Evolutionary conservation across 305 asterid species (phyloP).

Genomic region (Plantago coronopus): DNA sequence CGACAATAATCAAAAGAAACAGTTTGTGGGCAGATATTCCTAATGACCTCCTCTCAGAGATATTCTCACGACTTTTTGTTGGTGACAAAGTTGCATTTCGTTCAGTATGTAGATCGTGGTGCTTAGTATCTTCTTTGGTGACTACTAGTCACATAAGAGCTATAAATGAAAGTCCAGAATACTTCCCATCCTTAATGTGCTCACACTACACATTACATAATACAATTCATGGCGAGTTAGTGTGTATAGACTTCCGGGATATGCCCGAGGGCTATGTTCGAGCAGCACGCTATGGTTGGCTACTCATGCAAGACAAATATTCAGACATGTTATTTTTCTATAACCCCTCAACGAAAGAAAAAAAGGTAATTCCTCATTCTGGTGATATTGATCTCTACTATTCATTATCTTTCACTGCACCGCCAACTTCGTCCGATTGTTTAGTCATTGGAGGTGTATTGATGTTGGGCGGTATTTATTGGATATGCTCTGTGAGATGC

Average conservation of each 20-base stretch:
- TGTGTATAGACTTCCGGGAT: not conserved
- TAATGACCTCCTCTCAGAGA: not conserved
- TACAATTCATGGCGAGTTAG: not conserved
- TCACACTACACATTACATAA: not conserved
- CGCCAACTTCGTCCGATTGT: not conserved
- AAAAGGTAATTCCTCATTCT: not conserved
- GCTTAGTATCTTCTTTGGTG: not conserved
- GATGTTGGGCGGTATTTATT: not conserved
- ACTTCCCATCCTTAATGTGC: not conserved
- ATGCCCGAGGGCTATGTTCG: not conserved
- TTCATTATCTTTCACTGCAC: slow-evolving; percentile 2
- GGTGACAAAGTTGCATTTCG: slow-evolving; percentile 3
- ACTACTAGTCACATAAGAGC: not conserved
- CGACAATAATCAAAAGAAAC: not conserved
- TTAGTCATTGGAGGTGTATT: not conserved
- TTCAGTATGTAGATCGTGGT: not conserved
- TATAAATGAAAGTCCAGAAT: too few relatives aligned
- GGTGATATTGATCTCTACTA: not conserved
- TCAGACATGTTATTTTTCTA: not conserved
- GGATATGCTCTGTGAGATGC: not conserved
- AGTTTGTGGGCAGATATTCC: slow-evolving; percentile 1
- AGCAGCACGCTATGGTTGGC: slow-evolving; percentile 7
- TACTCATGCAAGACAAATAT: not conserved
- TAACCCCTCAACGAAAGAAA: slow-evolving; percentile 2
- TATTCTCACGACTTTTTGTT: not conserved